A percentile compares a stretch with the other conserved stretches of the same genome.
Evolutionary conservation across 768 basidiomycete species (phyloP).

Genomic region (Clitopilus passeckerianus): DNA sequence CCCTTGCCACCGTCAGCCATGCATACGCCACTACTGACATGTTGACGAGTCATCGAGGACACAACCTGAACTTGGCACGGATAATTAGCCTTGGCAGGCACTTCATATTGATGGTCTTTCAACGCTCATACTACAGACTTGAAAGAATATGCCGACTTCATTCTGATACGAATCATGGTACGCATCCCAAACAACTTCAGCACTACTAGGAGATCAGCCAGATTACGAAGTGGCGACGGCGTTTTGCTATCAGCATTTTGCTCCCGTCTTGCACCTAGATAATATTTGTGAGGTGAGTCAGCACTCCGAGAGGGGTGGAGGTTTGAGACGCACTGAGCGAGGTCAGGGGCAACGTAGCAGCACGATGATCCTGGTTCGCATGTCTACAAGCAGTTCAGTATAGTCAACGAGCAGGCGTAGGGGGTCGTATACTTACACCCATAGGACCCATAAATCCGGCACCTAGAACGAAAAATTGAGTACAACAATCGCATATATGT

Average conservation of each 20-base stretch:
- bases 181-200: too few relatives aligned
- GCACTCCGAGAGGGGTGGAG: background rate
- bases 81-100: background rate
- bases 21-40: too few relatives aligned
- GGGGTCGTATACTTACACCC: background rate
- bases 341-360: conserved; percentile 11
- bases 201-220: too few relatives aligned
- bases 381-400: background rate
- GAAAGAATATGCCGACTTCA: background rate
- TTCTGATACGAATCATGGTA: background rate
- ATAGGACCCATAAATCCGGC: conserved; percentile 13
- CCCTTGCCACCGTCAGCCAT: too few relatives aligned
- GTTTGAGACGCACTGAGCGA: conserved; percentile 8
- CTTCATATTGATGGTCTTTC: background rate
- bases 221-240: too few relatives aligned
- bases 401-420: background rate
- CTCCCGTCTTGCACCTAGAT: background rate
- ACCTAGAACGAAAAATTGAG: conserved; percentile 4
- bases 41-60: too few relatives aligned
- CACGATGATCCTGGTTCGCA: conserved; percentile 12
- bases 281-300: background rate
- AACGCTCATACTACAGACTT: background rate
- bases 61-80: too few relatives aligned
- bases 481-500: background rate
- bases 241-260: background rate